phyloP scores from a whole-genome alignment of 495 filamentous ascomycete genomes.

The Lasiosphaeria ovina region DNA sequence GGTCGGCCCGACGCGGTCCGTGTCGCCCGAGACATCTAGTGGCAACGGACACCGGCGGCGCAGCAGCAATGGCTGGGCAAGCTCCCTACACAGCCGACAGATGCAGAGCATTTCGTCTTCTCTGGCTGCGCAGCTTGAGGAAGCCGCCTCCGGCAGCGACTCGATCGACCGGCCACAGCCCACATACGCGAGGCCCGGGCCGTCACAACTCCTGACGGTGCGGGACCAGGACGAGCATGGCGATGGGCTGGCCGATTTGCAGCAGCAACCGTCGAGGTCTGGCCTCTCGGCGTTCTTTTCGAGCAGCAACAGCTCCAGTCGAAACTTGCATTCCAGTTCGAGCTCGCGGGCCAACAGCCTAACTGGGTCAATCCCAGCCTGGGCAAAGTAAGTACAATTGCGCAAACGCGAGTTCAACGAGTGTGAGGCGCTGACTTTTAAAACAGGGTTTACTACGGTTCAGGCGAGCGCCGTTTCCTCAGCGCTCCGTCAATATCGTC shows the following conservation, averaged over 20 bases:
- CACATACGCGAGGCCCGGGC: slow-evolving; percentile 33
- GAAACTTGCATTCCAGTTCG: slow-evolving; percentile 46
- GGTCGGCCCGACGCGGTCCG: slow-evolving; percentile 37
- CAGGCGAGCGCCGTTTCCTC: slow-evolving; percentile 49
- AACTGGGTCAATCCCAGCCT: slow-evolving; percentile 59
- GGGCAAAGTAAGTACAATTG: slow-evolving; percentile 43
- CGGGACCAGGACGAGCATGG: slow-evolving; percentile 55
- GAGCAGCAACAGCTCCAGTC: slow-evolving; percentile 41
- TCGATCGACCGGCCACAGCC: slow-evolving; percentile 40
- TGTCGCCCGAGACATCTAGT: slow-evolving; percentile 38
- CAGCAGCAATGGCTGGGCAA: slow-evolving; percentile 39
- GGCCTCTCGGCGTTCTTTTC: slow-evolving; percentile 42
- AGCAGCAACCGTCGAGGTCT: slow-evolving; percentile 46
- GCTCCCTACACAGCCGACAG: slow-evolving; percentile 46
- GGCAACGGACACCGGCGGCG: slow-evolving; percentile 28
- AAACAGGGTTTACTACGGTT: slow-evolving; percentile 51
- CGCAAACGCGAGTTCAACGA: too few species aligned
- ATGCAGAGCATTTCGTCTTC: slow-evolving; percentile 56
- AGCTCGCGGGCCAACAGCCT: slow-evolving; percentile 55
- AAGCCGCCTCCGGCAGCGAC: slow-evolving; percentile 35
- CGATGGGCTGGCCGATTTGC: slow-evolving; percentile 53
- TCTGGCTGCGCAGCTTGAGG: slow-evolving; percentile 36
- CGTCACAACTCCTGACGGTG: slow-evolving; percentile 35
- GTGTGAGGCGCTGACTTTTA: too few species aligned
- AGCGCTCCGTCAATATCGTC: slow-evolving; percentile 39